phyloP scores from a whole-genome alignment of 2,329 filamentous ascomycete genomes.

The Stagonosporopsis tanaceti region DNA sequence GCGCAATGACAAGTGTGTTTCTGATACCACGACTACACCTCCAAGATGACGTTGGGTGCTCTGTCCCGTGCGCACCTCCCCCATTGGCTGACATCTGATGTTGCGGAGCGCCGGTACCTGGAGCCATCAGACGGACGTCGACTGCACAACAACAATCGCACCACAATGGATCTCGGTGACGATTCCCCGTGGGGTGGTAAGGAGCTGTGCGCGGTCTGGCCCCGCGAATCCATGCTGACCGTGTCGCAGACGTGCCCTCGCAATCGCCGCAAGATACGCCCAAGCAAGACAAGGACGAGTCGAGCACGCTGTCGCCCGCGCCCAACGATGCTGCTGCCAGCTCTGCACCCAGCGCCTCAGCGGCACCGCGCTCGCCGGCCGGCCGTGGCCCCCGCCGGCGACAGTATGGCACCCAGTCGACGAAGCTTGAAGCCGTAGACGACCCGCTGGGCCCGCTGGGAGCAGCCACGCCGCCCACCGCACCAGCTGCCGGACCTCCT shows the following conservation, averaged over 20 bases:
- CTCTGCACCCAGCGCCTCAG: constrained; percentile 48
- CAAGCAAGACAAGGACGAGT: constrained; percentile 48
- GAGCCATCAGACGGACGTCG: constrained; percentile 18
- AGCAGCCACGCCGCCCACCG: constrained; percentile 63
- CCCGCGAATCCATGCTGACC: constrained; percentile 23
- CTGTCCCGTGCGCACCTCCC: constrained; percentile 15
- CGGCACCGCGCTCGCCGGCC: constrained; percentile 57
- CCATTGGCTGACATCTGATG: constrained; percentile 13
- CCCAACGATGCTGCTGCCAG: constrained; percentile 29
- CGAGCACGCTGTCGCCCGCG: constrained; percentile 35
- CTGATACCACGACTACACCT: background rate
- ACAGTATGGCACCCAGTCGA: constrained; percentile 76
- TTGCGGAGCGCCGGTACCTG: constrained; percentile 16
- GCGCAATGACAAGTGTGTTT: background rate
- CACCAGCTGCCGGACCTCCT: constrained; percentile 70
- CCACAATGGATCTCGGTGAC: constrained; percentile 53
- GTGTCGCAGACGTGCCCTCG: constrained; percentile 56
- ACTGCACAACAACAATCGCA: constrained; percentile 20
- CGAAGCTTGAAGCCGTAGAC: constrained; percentile 79
- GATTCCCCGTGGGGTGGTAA: constrained; percentile 55
- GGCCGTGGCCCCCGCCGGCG: constrained; percentile 61
- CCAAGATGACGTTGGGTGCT: constrained; percentile 19
- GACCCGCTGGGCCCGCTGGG: constrained; percentile 79
- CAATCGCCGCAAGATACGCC: constrained; percentile 41
- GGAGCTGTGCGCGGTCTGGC: constrained; percentile 8